Evolutionary conservation across 1,139 yeast species (phyloP).

Genomic region (Barnettozyma hawaiiensis): DNA sequence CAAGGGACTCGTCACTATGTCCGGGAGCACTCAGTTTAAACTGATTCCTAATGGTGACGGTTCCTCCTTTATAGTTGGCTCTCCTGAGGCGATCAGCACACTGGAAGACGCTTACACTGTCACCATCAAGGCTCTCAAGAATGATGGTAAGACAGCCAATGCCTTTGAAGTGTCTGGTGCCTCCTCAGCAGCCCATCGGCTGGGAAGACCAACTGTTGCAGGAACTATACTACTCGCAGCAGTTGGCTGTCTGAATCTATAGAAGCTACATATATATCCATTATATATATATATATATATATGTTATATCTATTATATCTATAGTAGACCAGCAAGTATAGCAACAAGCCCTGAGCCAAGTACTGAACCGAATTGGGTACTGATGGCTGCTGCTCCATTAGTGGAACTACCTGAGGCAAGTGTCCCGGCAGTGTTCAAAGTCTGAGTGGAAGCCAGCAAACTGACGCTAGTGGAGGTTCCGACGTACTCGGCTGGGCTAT

Average conservation of each 20-base stretch:
- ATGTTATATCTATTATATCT: too few species aligned
- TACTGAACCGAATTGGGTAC: background rate
- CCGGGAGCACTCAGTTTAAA: background rate
- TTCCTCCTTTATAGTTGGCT: background rate
- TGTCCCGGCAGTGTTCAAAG: background rate
- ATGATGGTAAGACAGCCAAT: background rate
- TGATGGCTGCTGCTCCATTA: slow-evolving; percentile 2
- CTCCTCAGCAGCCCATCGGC: too few species aligned
- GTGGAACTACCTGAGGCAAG: background rate
- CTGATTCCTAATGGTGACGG: background rate
- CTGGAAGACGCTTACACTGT: background rate
- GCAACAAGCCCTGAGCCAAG: background rate
- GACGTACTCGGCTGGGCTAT: slow-evolving; percentile 1
- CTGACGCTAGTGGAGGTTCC: slow-evolving; percentile 4
- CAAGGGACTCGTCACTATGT: background rate
- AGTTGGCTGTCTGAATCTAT: too few species aligned
- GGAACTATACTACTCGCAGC: background rate
- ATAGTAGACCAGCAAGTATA: background rate
- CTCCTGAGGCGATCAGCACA: background rate
- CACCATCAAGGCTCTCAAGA: background rate
- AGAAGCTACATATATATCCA: too few species aligned
- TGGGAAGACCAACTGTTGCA: too few species aligned
- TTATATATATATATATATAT: too few species aligned
- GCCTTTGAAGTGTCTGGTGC: background rate
- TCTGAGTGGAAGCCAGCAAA: slow-evolving; percentile 3